Evolutionary conservation across 2,329 filamentous ascomycete species (phyloP).

Genomic region (Ascosphaera pollenicola): DNA sequence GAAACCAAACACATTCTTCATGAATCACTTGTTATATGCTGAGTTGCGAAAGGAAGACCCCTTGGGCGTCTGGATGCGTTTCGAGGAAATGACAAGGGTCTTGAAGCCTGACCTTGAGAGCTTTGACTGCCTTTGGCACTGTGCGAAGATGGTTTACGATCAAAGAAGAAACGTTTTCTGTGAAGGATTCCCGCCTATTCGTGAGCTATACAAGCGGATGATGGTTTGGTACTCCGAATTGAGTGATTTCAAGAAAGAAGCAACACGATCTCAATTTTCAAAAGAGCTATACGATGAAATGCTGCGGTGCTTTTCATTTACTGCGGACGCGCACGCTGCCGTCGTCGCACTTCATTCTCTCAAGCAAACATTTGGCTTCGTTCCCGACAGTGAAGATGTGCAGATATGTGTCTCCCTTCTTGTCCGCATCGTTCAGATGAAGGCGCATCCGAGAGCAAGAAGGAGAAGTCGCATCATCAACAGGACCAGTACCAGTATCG

Average conservation of each 20-base stretch:
- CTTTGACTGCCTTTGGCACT: constrained; percentile 44
- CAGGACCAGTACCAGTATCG: constrained; percentile 21
- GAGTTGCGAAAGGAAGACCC: constrained; percentile 38
- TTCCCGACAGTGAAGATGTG: constrained; percentile 24
- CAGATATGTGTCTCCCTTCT: constrained; percentile 28
- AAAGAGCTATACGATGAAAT: constrained; percentile 30
- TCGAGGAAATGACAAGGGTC: constrained; percentile 29
- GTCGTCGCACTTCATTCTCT: constrained; percentile 27
- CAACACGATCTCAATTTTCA: constrained; percentile 18
- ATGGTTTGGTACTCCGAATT: constrained; percentile 21
- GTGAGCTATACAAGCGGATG: constrained; percentile 27
- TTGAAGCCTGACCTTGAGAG: constrained; percentile 45
- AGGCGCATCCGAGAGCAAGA: background rate
- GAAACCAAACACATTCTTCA: constrained; percentile 47
- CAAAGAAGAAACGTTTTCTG: constrained; percentile 25
- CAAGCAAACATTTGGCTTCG: constrained; percentile 20
- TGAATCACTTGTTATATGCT: constrained; percentile 56
- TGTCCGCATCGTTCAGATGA: constrained; percentile 16
- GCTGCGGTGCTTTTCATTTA: constrained; percentile 28
- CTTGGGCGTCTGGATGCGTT: constrained; percentile 32
- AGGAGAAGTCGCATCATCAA: background rate
- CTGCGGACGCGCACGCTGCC: constrained; percentile 26
- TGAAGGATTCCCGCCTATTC: constrained; percentile 22
- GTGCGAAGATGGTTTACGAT: constrained; percentile 26
- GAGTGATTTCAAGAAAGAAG: constrained; percentile 10